Evolutionary conservation across 495 filamentous ascomycete genomes (phyloP).

Genomic region (Penicillium fimorum): DNA sequence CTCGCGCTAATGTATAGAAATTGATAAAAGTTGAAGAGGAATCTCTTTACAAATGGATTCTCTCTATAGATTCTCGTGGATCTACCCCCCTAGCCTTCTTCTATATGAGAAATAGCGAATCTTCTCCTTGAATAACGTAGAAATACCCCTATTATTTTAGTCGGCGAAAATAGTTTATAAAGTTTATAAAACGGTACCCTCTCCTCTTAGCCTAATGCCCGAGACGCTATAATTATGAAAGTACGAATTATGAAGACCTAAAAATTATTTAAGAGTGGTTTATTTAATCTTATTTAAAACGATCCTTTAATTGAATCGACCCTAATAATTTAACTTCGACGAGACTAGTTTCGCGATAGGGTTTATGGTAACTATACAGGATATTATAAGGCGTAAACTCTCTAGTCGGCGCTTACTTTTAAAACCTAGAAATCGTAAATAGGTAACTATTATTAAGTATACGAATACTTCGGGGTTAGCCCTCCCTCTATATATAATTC

Average conservation of each 20-base stretch:
- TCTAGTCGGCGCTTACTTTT: slow-evolving; percentile 2
- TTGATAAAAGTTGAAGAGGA: slow-evolving; percentile 31
- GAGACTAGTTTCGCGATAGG: slow-evolving; percentile 11
- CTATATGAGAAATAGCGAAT: too few species aligned
- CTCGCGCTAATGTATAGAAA: neutral
- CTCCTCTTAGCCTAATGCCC: neutral
- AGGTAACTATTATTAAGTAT: slow-evolving; percentile 2
- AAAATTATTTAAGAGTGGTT: neutral
- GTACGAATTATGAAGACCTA: neutral
- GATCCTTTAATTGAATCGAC: neutral
- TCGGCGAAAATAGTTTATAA: neutral
- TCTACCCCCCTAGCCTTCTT: too few species aligned
- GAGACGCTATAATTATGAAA: too few species aligned
- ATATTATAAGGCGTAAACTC: neutral
- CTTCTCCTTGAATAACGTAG: too few species aligned
- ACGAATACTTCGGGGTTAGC: neutral
- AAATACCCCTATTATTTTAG: neutral
- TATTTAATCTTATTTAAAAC: neutral
- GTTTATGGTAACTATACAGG: neutral
- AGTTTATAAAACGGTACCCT: neutral
- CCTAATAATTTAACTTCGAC: slow-evolving; percentile 2
- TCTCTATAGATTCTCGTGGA: slow-evolving; percentile 2
- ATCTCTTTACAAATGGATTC: slow-evolving; percentile 34
- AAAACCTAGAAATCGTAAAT: neutral
- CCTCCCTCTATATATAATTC: slow-evolving; percentile 4